Conservation (phyloP, 202 grass and related monocot species). For the Elaeis oleifera region DNA sequence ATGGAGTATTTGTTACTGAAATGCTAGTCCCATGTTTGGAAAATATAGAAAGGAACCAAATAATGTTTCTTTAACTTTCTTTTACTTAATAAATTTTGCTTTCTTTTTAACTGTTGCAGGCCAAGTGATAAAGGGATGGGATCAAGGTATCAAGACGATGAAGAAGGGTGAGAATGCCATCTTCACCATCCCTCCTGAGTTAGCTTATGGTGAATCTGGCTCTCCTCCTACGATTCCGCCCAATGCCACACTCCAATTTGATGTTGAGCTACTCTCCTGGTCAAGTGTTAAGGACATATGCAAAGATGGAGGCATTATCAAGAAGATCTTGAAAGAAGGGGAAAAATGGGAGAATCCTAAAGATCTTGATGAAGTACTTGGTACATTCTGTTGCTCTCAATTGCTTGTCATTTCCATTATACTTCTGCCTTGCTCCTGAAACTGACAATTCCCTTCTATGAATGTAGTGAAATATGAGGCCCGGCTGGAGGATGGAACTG, state of each 20-base stretch:
- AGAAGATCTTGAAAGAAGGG: constrained; percentile 4
- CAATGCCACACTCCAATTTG: neutral
- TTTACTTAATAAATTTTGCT: constrained; percentile 15
- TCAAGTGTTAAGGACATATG: constrained; percentile 1
- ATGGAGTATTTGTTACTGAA: no score
- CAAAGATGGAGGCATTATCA: neutral
- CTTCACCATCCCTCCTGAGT: neutral
- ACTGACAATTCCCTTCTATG: constrained; percentile 2
- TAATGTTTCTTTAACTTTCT: neutral
- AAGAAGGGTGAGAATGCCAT: constrained; percentile 8
- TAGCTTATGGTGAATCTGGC: constrained; percentile 62
- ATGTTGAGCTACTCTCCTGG: neutral
- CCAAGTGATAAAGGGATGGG: constrained; percentile 11
- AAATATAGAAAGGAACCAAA: neutral
- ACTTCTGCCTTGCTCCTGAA: neutral
- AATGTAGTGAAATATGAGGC: neutral
- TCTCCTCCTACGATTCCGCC: constrained; percentile 58
- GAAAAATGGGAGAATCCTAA: constrained; percentile 39
- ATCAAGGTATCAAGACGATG: constrained; percentile 8
- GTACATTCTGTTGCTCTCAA: constrained; percentile 29
- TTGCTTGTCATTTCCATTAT: neutral
- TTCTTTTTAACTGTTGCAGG: constrained; percentile 28
- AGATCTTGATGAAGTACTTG: constrained; percentile 84
- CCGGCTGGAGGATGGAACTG: constrained; percentile 12
- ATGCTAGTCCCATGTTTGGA: no score